Evolutionary conservation across 805 yeast genomes (phyloP).

Genomic region (Spathaspora girioi): DNA sequence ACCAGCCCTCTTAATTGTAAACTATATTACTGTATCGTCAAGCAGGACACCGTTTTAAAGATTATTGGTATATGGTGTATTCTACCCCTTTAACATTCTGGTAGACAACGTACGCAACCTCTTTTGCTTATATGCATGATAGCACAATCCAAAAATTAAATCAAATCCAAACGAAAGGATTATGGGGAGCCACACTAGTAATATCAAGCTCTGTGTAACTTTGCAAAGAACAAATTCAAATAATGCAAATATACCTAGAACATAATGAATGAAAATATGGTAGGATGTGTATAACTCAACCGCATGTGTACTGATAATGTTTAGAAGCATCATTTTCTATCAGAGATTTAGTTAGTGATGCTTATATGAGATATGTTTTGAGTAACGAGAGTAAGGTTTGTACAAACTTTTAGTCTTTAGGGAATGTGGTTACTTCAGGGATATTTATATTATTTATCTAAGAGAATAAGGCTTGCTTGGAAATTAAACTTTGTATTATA

Average conservation of each 20-base stretch:
- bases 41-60: too few relatives aligned
- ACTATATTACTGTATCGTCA: background rate
- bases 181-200: background rate
- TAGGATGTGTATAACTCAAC: background rate
- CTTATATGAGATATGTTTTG: background rate
- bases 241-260: background rate
- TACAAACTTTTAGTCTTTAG: background rate
- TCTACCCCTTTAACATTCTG: background rate
- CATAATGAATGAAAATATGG: background rate
- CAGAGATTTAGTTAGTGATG: background rate
- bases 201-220: background rate
- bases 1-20: background rate
- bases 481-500: too few relatives aligned
- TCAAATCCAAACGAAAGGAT: background rate
- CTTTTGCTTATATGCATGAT: background rate
- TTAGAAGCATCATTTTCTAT: background rate
- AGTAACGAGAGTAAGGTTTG: background rate
- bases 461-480: background rate
- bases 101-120: background rate
- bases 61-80: background rate
- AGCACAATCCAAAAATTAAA: background rate
- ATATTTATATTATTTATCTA: background rate
- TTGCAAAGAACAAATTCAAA: background rate
- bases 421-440: background rate
- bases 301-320: background rate